These are phyloP conservation scores for Boletus fagicola DNA, from an alignment of 768 basidiomycete species.

Conservation along the genomic window DNA sequence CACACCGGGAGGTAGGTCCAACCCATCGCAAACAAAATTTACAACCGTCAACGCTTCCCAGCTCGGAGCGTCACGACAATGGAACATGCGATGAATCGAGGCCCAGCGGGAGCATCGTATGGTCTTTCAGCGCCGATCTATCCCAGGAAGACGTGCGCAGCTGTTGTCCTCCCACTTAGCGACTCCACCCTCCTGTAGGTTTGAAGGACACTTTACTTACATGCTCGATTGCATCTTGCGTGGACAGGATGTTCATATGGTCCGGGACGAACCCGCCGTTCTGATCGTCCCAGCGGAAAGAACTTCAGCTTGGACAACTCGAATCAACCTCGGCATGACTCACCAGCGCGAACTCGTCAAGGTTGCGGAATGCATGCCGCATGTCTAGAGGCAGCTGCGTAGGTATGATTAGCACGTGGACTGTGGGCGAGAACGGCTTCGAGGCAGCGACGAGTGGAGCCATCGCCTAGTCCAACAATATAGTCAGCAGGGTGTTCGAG, in stretches of 20 bases:
- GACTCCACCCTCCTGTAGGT: background rate
- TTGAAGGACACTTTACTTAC: slow-evolving; percentile 36
- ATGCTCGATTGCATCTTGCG: slow-evolving; percentile 54
- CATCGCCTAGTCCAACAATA: slow-evolving; percentile 43
- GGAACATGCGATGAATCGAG: slow-evolving; percentile 34
- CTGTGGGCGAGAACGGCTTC: slow-evolving; percentile 68
- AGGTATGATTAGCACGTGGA: slow-evolving; percentile 73
- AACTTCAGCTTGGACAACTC: background rate
- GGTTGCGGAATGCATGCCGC: slow-evolving; percentile 59
- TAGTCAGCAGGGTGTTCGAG: background rate
- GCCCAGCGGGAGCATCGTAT: slow-evolving; percentile 58
- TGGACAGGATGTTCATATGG: slow-evolving; percentile 74
- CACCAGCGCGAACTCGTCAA: slow-evolving; percentile 64
- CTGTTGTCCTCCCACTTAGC: slow-evolving; percentile 36
- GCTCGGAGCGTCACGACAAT: slow-evolving; percentile 8
- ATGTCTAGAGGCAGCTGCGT: slow-evolving; percentile 74
- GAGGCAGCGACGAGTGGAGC: slow-evolving; percentile 47
- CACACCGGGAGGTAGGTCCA: background rate
- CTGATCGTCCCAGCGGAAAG: slow-evolving; percentile 27
- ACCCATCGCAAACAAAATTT: background rate
- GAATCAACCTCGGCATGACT: slow-evolving; percentile 20
- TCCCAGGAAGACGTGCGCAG: slow-evolving; percentile 55
- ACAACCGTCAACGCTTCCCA: background rate
- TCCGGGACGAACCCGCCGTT: slow-evolving; percentile 57
- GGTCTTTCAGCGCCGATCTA: slow-evolving; percentile 43